These are phyloP conservation scores for Lithohypha guttulata DNA, from an alignment of 2,329 filamentous ascomycete genomes.

Conservation along the genomic window DNA sequence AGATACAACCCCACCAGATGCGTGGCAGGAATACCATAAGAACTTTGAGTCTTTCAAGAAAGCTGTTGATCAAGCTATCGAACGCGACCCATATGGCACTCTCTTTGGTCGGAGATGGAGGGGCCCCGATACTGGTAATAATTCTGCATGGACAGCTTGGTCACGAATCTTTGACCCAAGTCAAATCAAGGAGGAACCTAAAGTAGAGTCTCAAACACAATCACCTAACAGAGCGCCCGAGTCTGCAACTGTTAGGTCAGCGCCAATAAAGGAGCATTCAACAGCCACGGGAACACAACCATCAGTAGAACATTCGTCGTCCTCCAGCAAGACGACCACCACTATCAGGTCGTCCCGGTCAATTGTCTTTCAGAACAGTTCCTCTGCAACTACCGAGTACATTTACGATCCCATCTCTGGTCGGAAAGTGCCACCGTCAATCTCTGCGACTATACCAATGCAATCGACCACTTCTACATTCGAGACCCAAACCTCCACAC, in stretches of 20 bases:
- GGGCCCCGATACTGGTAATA: conserved; percentile 14
- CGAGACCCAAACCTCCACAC: not conserved
- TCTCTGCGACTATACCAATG: conserved; percentile 1
- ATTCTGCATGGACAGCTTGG: conserved; percentile 24
- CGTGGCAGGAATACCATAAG: conserved; percentile 9
- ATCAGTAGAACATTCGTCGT: not conserved
- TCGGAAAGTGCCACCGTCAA: conserved; percentile 27
- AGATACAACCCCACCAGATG: not conserved
- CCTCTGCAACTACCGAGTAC: conserved; percentile 14
- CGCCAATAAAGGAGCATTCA: not conserved
- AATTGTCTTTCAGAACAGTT: not conserved
- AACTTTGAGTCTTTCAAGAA: conserved; percentile 30
- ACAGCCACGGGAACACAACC: conserved; percentile 1
- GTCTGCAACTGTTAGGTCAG: not conserved
- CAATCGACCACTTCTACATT: no score
- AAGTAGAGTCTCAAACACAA: not conserved
- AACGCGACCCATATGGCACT: conserved; percentile 30
- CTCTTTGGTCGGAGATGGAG: conserved; percentile 30
- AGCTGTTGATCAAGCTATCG: conserved; percentile 26
- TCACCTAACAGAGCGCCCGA: not conserved
- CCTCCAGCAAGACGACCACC: conserved; percentile 5
- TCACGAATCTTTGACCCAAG: conserved; percentile 23
- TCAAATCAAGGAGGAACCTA: conserved; percentile 7
- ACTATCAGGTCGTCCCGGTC: not conserved
- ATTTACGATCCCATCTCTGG: conserved; percentile 35